Conservation (phyloP, 768 basidiomycete genomes). For the Mycena amicta region DNA sequence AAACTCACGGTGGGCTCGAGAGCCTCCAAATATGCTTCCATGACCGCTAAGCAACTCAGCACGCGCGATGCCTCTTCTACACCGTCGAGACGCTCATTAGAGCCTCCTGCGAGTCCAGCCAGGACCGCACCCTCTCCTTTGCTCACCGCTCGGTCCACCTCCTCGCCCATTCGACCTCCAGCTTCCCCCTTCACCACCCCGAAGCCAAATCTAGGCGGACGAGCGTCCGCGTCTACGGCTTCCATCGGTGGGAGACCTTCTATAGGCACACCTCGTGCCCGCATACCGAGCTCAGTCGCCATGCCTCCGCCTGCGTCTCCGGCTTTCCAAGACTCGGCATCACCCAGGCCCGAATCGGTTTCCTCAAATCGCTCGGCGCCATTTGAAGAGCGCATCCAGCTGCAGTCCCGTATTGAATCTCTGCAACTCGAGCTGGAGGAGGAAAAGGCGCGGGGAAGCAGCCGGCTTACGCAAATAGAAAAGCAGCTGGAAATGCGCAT, state of each 20-base stretch:
- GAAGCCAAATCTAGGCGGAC: slow-evolving; percentile 47
- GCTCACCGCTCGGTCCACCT: slow-evolving; percentile 37
- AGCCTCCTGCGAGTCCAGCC: slow-evolving; percentile 28
- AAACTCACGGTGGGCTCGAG: slow-evolving; percentile 81
- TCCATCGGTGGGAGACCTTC: slow-evolving; percentile 41
- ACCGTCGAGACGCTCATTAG: slow-evolving; percentile 31
- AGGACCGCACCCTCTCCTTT: slow-evolving; percentile 34
- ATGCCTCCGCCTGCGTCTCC: slow-evolving; percentile 85
- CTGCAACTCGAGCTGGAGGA: slow-evolving; percentile 71
- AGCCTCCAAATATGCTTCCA: slow-evolving; percentile 79
- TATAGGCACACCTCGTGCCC: slow-evolving; percentile 60
- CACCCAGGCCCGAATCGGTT: slow-evolving; percentile 14
- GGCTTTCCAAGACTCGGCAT: slow-evolving; percentile 40
- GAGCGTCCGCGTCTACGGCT: too few relatives aligned
- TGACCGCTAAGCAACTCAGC: slow-evolving; percentile 83
- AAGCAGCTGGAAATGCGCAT: neutral
- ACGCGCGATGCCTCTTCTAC: slow-evolving; percentile 41
- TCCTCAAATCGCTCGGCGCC: slow-evolving; percentile 36
- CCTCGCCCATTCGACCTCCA: slow-evolving; percentile 47
- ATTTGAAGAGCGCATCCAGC: slow-evolving; percentile 37
- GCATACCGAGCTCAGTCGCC: slow-evolving; percentile 71
- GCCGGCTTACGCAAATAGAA: slow-evolving; percentile 27
- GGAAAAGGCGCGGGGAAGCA: slow-evolving; percentile 47
- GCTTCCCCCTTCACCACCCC: slow-evolving; percentile 73
- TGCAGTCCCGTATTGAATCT: slow-evolving; percentile 56